Evolutionary conservation across 805 yeast genomes (phyloP), one percentile per base, ranked within the genome.

Genomic region (Pichia cabralensis): DNA sequence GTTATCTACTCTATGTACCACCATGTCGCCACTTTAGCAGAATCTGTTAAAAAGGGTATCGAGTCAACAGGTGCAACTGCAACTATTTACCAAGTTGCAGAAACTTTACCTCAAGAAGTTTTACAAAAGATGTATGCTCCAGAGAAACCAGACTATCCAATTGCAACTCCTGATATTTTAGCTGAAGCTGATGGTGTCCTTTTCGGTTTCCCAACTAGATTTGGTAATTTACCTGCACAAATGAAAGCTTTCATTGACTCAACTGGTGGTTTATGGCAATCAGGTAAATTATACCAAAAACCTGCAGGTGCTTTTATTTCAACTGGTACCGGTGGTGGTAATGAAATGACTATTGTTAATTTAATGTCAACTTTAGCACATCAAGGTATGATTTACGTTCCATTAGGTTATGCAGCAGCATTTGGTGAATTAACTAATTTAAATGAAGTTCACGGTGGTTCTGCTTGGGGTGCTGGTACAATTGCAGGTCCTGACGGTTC

Each of bases 401-500:
- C 95, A 42, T 67, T 83, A 48, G 95, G 95, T 52, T 72, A 71
- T 62, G 74, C 68, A 34, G 58, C 66, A 24, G 67, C 65, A 26
- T 74, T 75, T 53, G 67, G 71, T 32, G 69, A 70, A 39, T 56
- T 76, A 47, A 53, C 68, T 32, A 68, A 68, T 56, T 51, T 79
- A 38, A 67, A 65, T 15, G 88, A 78, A 61, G 66, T 70, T 37
- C 88, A 79, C 53, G 94, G 94, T 49, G 79, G 80, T 48, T 73
- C 88, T 36, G 72, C 94, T 34, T 84, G 85, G 80, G 94, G 94
- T 60, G 85, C 94, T 28, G 92, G 89, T 52, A 64, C 82, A 38
- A 66, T 69, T 45, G 84, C 94, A 23, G 89, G 80, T 44, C 62
- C 74, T 17, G 85, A 79, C 51, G 94, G 94, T 47, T 70, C 84